Percentiles rank a stretch among this genome's conserved stretches.
These are phyloP conservation scores for Picochlorum costavermella DNA, from an alignment of 139 green algal genomes.

Conservation along the genomic window DNA sequence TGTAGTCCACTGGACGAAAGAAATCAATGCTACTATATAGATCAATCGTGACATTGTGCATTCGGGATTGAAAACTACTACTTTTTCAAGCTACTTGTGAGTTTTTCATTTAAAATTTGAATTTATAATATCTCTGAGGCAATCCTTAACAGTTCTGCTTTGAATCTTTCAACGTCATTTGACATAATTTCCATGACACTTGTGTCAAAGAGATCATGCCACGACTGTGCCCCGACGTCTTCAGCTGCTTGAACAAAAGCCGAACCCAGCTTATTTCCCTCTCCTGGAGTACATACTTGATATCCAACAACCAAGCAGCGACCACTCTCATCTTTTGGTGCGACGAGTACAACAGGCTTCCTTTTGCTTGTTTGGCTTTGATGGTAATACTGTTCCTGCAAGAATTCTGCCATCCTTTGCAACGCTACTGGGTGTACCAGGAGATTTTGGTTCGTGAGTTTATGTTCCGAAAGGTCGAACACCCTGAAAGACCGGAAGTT, in stretches of 20 bases:
- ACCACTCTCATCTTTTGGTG: background rate
- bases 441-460: conserved; percentile 27
- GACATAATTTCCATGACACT: conserved; percentile 21
- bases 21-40: conserved; percentile 30
- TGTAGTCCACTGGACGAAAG: background rate
- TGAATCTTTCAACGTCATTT: conserved; percentile 31
- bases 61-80: background rate
- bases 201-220: conserved; percentile 38
- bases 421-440: conserved; percentile 41
- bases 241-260: conserved; percentile 28
- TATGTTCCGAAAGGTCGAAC: conserved; percentile 34
- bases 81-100: conserved; percentile 5
- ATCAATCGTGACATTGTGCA: background rate
- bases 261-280: conserved; percentile 29
- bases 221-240: conserved; percentile 21
- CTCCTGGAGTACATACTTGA: conserved; percentile 12
- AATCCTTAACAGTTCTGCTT: conserved; percentile 25
- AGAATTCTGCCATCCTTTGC: conserved; percentile 41
- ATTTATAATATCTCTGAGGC: conserved; percentile 9
- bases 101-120: background rate
- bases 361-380: conserved; percentile 10
- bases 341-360: conserved; percentile 32
- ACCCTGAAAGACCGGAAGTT: conserved; percentile 36
- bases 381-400: conserved; percentile 38
- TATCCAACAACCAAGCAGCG: conserved; percentile 32